Percentiles rank a stretch among this genome's conserved stretches.
Conservation (phyloP, 176 grass and related monocot genomes). For the Thinopyrum elongatum region DNA sequence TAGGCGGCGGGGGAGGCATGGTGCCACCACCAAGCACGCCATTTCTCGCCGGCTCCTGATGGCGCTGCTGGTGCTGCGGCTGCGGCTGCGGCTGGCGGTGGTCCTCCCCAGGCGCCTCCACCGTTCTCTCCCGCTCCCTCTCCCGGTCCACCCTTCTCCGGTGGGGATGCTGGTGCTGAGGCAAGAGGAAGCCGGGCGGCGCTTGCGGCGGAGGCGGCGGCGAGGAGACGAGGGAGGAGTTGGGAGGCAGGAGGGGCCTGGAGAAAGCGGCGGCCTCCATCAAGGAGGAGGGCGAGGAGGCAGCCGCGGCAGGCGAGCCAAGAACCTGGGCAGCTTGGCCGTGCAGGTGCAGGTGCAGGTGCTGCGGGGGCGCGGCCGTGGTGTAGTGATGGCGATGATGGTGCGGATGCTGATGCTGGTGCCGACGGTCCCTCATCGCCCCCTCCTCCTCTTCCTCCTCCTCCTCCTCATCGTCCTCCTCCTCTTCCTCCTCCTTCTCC, state of each 20-base stretch:
- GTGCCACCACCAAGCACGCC: constrained; percentile 13
- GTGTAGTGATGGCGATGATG: constrained; percentile 34
- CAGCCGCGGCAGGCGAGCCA: constrained; percentile 6
- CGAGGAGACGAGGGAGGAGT: constrained; percentile 57
- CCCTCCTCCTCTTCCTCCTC: constrained; percentile 9
- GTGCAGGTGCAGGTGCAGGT: constrained; percentile 24
- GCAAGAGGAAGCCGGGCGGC: constrained; percentile 7
- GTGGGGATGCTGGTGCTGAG: constrained; percentile 27
- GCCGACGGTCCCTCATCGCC: constrained; percentile 13
- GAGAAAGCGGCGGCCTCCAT: constrained; percentile 52
- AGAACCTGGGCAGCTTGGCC: constrained; percentile 15
- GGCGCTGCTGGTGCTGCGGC: constrained; percentile 34
- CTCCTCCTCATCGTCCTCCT: constrained; percentile 24
- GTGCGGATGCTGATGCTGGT: constrained; percentile 1
- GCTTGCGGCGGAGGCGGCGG: background rate
- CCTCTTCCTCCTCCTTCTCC: constrained; percentile 12
- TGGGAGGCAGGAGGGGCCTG: constrained; percentile 62
- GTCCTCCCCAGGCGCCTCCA: background rate
- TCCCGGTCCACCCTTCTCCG: constrained; percentile 30
- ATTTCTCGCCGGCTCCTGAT: constrained; percentile 41
- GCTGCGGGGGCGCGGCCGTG: background rate
- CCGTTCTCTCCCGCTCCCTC: constrained; percentile 23
- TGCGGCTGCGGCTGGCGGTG: constrained; percentile 38
- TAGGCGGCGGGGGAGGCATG: background rate
- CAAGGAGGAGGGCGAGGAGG: background rate